Percentiles rank a stretch among this genome's conserved stretches.
These are phyloP conservation scores for Phytophthora crassamura DNA, from an alignment of 352 stramenopile genomes.

Conservation along the genomic window DNA sequence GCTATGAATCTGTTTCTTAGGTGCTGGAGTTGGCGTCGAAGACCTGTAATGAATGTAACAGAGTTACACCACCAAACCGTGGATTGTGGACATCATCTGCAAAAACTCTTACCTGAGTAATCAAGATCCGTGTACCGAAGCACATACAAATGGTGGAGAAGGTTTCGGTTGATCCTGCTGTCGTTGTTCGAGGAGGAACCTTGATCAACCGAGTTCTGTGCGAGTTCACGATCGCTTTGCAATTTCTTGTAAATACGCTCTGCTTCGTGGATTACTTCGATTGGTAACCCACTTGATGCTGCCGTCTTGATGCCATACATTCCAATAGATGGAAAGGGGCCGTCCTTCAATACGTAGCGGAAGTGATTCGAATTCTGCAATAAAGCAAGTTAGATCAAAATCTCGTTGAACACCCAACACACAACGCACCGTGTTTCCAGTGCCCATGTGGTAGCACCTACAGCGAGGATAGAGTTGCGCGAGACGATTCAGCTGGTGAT, in stretches of 20 bases:
- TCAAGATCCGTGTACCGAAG: slow-evolving; percentile 70
- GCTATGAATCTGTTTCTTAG: slow-evolving; percentile 63
- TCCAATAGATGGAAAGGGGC: slow-evolving; percentile 55
- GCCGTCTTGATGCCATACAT: slow-evolving; percentile 90
- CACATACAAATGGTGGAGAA: slow-evolving; percentile 81
- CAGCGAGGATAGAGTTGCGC: slow-evolving; percentile 68
- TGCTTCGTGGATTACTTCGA: slow-evolving; percentile 65
- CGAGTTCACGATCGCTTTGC: slow-evolving; percentile 26
- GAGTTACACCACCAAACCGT: neutral
- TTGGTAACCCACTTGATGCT: slow-evolving; percentile 72
- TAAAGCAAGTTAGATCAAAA: slow-evolving; percentile 7
- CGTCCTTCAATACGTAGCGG: slow-evolving; percentile 76
- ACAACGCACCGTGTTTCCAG: slow-evolving; percentile 47
- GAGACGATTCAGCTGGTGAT: slow-evolving; percentile 77
- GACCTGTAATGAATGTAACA: slow-evolving; percentile 32
- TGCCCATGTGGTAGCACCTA: slow-evolving; percentile 76
- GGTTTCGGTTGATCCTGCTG: slow-evolving; percentile 47
- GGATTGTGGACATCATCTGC: neutral
- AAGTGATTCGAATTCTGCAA: slow-evolving; percentile 59
- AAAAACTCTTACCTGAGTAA: slow-evolving; percentile 45
- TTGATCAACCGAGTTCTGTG: slow-evolving; percentile 16
- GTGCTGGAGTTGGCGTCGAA: slow-evolving; percentile 73
- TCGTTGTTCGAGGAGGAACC: slow-evolving; percentile 13
- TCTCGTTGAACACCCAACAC: neutral
- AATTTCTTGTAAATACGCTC: slow-evolving; percentile 51